These are phyloP conservation scores for Claviceps paspali DNA, from an alignment of 2,329 filamentous ascomycete species.

Conservation along the genomic window DNA sequence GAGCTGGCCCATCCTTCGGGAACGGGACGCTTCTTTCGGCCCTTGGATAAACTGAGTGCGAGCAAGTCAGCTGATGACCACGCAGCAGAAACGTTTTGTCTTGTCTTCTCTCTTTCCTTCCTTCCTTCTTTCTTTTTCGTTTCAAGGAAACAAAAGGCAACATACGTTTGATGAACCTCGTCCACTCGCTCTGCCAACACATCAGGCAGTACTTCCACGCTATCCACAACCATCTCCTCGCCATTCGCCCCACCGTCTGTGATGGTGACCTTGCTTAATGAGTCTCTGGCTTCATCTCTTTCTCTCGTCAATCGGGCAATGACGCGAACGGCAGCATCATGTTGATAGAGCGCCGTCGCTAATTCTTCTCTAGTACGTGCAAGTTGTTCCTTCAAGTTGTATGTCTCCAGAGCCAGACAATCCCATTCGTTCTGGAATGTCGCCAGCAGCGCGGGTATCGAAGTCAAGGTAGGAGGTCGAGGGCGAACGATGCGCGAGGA, in stretches of 20 bases:
- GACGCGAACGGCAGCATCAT: constrained; percentile 91
- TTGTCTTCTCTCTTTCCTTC: too few relatives aligned
- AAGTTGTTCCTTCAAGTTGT: constrained; percentile 78
- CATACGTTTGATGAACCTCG: constrained; percentile 64
- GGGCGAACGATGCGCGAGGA: constrained; percentile 72
- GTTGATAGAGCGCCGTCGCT: constrained; percentile 85
- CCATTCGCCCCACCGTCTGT: constrained; percentile 41
- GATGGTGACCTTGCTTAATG: constrained; percentile 72
- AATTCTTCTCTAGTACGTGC: constrained; percentile 85
- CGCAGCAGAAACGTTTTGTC: constrained; percentile 6
- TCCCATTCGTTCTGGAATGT: constrained; percentile 99
- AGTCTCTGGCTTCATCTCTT: constrained; percentile 80
- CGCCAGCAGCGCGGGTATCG: constrained; percentile 83
- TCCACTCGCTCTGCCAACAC: constrained; percentile 60
- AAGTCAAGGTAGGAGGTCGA: constrained; percentile 83
- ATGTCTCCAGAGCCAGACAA: constrained; percentile 78
- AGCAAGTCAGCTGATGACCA: not conserved
- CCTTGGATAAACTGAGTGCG: constrained; percentile 58
- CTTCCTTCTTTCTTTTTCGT: too few relatives aligned
- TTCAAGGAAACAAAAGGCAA: constrained; percentile 12
- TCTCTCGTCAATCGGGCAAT: constrained; percentile 85
- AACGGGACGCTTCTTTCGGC: constrained; percentile 75
- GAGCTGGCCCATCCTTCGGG: constrained; percentile 72
- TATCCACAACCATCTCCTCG: constrained; percentile 88
- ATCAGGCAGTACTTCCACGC: constrained; percentile 55